phyloP scores from a whole-genome alignment of 225 moss, liverwort and hornwort genomes.

The Rhytidiadelphus loreus region DNA sequence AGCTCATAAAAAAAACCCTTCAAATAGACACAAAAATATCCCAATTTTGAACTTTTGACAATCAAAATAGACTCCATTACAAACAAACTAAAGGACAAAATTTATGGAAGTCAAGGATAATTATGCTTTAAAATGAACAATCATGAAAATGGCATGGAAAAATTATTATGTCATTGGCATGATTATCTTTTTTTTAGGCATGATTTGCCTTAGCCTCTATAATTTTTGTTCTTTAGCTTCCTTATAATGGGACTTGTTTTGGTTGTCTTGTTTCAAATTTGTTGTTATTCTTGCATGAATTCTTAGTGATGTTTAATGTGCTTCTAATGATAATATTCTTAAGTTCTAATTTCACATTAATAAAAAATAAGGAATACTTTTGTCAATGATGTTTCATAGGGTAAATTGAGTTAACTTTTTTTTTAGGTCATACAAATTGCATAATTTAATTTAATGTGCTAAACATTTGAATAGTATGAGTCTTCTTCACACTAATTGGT shows the following conservation, averaged over 20 bases:
- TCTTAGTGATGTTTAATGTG: neutral
- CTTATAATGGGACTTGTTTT: neutral
- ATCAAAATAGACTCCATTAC: neutral
- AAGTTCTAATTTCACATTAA: too few relatives aligned
- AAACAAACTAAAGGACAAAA: neutral
- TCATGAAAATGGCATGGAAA: neutral
- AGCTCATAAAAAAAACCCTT: accelerated
- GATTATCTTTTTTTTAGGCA: neutral
- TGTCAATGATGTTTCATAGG: neutral
- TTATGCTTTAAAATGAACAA: neutral
- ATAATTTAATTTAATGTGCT: neutral
- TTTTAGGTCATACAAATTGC: neutral
- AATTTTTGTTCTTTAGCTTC: neutral
- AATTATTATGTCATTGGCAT: neutral
- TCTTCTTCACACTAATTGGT: neutral
- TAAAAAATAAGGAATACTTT: neutral
- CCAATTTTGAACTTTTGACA: neutral
- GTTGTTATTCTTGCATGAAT: neutral
- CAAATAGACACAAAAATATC: neutral
- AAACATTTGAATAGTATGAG: neutral
- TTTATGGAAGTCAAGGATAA: too few relatives aligned
- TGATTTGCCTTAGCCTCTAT: neutral
- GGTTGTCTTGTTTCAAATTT: neutral
- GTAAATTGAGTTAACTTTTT: neutral
- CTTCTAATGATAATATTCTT: neutral